These are phyloP conservation scores for Nannizzia gypsea DNA, from an alignment of 2,329 filamentous ascomycete species.

Conservation along the genomic window DNA sequence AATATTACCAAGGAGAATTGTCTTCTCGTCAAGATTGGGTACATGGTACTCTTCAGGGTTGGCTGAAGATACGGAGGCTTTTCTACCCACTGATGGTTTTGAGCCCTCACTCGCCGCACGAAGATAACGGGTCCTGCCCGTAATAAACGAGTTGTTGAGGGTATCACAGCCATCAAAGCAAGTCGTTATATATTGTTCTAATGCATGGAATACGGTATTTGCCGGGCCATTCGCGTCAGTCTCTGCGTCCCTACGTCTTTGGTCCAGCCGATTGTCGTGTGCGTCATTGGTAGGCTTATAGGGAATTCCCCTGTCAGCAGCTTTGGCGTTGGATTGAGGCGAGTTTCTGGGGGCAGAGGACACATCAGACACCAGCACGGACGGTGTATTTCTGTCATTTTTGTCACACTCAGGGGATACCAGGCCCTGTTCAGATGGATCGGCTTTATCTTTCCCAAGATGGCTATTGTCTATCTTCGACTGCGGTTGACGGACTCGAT, in stretches of 20 bases:
- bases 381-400: not conserved
- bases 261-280: not conserved
- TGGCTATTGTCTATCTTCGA: not conserved
- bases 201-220: constrained; percentile 54
- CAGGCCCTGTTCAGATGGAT: not conserved
- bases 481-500: not conserved
- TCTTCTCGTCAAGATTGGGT: constrained; percentile 60
- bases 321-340: constrained; percentile 2
- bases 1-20: constrained; percentile 60
- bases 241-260: not conserved
- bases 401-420: not conserved
- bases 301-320: not conserved
- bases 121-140: constrained; percentile 33
- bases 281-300: not conserved
- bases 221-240: constrained; percentile 11
- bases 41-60: constrained; percentile 27
- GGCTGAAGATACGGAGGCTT: not conserved
- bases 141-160: constrained; percentile 66
- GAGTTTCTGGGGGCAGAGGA: not conserved
- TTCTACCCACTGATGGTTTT: constrained; percentile 17
- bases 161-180: constrained; percentile 59
- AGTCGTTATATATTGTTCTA: constrained; percentile 65
- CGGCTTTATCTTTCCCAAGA: not conserved
- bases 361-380: not conserved
- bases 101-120: constrained; percentile 37